Percentiles rank a stretch among this genome's conserved stretches.
Conservation (phyloP, 2,329 filamentous ascomycete species). For the Neofusicoccum parvum region DNA sequence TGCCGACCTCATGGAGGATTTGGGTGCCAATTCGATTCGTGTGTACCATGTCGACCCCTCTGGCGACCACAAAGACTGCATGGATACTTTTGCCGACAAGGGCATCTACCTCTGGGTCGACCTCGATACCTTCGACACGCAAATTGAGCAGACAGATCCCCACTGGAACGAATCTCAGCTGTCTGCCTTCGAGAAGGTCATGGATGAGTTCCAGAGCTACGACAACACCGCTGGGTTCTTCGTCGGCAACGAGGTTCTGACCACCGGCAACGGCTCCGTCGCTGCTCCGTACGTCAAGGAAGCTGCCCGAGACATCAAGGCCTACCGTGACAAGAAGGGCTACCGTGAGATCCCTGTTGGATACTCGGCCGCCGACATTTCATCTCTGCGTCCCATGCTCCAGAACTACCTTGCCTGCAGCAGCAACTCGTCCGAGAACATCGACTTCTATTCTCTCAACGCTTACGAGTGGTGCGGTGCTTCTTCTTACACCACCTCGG, state of each 20-base stretch:
- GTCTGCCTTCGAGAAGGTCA: constrained; percentile 67
- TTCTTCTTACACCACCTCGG: constrained; percentile 60
- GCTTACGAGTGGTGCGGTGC: constrained; percentile 68
- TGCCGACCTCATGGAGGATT: constrained; percentile 72
- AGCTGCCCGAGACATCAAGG: constrained; percentile 78
- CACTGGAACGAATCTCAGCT: constrained; percentile 75
- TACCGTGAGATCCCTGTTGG: constrained; percentile 83
- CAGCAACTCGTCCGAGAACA: constrained; percentile 62
- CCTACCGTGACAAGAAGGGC: constrained; percentile 71
- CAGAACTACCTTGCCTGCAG: constrained; percentile 80
- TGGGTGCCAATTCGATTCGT: constrained; percentile 82
- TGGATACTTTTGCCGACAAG: constrained; percentile 75
- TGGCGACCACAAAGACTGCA: constrained; percentile 75
- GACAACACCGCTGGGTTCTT: constrained; percentile 84
- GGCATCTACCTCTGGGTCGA: constrained; percentile 86
- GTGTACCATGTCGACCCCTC: constrained; percentile 82
- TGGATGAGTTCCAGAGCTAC: constrained; percentile 76
- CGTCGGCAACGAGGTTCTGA: constrained; percentile 84
- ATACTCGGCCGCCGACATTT: constrained; percentile 85
- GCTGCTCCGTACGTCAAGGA: constrained; percentile 84
- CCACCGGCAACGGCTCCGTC: constrained; percentile 55
- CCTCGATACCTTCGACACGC: constrained; percentile 69
- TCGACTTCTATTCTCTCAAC: constrained; percentile 86
- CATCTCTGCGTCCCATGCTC: constrained; percentile 65
- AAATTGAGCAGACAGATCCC: constrained; percentile 64